Base-by-base conservation (phyloP, 73 alveolate species). In the Uronychia binucleata region DNA sequence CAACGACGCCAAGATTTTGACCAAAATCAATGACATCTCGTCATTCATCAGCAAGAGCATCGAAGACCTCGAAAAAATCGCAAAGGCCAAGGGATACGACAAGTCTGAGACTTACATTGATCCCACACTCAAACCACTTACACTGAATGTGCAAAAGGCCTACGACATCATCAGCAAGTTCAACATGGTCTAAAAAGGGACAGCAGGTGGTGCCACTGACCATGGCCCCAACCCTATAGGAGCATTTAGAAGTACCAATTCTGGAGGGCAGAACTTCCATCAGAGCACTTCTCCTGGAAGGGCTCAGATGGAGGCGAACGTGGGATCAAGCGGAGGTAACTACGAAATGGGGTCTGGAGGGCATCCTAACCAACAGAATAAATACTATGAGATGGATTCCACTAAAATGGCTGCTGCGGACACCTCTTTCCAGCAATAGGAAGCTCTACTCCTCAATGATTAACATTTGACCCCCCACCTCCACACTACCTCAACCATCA, bases 51-150 rank as follows among this genome's bases (percentile, higher is more conserved):
- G 88, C 46, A 90, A 94, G 83, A 91, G 93, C 59, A 94, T 90
- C 33, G 91, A 91, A 58, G 98, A 94, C 79, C 79, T 90, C 74
- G 95, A 93, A 58, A 89, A 80, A 82, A 89, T 94, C 13, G 94
- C 95, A 29, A 94, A 94, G 79, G 86, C 92, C 57, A 92, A 92
- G 77, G 94, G 94, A 8, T 90, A 91, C 46, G 93, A 91, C 77
- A 94, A 94, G 78, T 82, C 79, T n/a, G 98, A 91, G 34, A 60
- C 94, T 27, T 74, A 77, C 27, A 85, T 92, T 59, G 96, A 94
- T 57, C 94, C 96, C 25, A 78, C 95, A 28, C 77, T 94, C 88
- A 94, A 91, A 31, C 98, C 98, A 11, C 86, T 91, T 57, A 90
- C 98, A 14, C 83, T 94, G 19, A 94, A 94, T 88, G 95, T 89